Conservation (phyloP, 2,329 filamentous ascomycete genomes). For the Pyricularia grisea region DNA sequence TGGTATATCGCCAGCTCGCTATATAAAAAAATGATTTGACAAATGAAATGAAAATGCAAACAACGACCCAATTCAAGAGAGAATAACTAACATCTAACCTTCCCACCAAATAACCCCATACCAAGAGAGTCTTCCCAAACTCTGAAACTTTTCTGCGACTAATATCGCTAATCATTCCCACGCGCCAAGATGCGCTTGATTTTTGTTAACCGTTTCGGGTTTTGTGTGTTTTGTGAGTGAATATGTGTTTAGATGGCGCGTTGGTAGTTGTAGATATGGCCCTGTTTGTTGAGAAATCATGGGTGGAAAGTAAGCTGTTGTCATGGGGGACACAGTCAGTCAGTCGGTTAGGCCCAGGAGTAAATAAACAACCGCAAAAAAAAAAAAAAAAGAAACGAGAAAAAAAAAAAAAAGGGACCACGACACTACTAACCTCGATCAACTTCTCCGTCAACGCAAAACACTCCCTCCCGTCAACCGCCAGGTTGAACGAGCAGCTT, state of each 20-base stretch:
- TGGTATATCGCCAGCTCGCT: background rate
- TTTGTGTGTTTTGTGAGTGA: background rate
- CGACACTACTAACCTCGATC: slow-evolving; percentile 46
- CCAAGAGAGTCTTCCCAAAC: background rate
- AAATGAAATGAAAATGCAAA: background rate
- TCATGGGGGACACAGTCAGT: background rate
- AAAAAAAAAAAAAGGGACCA: background rate
- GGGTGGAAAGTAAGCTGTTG: background rate
- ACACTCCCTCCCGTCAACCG: slow-evolving; percentile 40
- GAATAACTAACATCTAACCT: background rate
- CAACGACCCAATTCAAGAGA: background rate
- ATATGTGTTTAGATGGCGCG: background rate
- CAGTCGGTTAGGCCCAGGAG: background rate
- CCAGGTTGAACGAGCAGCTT: slow-evolving; percentile 39
- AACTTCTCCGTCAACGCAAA: slow-evolving; percentile 48
- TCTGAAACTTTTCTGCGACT: background rate
- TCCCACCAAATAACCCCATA: background rate
- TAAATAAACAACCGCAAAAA: background rate
- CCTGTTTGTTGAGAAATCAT: background rate
- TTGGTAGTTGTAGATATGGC: background rate
- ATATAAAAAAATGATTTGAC: background rate
- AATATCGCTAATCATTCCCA: background rate
- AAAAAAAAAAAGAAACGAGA: background rate
- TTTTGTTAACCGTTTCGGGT: background rate
- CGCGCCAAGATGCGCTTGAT: background rate